Evolutionary conservation across 2,329 filamentous ascomycete genomes (phyloP).

Genomic region (Trichoderma sp.): DNA sequence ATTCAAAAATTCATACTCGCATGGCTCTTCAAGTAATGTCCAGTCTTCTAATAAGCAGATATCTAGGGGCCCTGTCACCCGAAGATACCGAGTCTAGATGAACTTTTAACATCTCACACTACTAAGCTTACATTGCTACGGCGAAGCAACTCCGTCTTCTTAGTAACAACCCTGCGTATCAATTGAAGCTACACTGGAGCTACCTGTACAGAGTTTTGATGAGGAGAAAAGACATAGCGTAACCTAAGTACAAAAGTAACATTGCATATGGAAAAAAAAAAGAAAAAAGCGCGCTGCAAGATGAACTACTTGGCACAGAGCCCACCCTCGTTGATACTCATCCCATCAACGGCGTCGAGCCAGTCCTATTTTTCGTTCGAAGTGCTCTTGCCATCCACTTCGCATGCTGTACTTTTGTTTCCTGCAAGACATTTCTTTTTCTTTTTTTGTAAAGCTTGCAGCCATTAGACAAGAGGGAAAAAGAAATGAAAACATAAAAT

Average conservation of each 20-base stretch:
- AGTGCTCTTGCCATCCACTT: neutral
- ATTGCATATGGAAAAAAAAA: slow-evolving; percentile 22
- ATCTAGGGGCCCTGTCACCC: neutral
- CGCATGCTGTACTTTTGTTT: neutral
- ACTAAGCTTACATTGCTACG: neutral
- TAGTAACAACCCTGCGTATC: neutral
- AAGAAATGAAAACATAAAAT: neutral
- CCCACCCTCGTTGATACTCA: neutral
- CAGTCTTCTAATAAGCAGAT: neutral
- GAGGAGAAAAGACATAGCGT: neutral
- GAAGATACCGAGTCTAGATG: neutral
- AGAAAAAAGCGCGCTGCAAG: slow-evolving; percentile 21
- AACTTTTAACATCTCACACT: neutral
- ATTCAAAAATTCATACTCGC: neutral
- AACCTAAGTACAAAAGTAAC: slow-evolving; percentile 16
- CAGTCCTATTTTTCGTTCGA: neutral
- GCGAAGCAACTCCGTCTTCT: neutral
- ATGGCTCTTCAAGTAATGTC: neutral
- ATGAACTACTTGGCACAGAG: slow-evolving; percentile 5
- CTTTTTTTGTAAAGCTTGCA: neutral
- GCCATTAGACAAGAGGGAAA: neutral
- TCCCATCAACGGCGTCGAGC: neutral
- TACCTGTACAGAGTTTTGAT: neutral
- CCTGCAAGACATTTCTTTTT: neutral
- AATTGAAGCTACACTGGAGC: neutral